Conservation (phyloP, 495 filamentous ascomycete genomes). For the Podospora pseudocomata region DNA sequence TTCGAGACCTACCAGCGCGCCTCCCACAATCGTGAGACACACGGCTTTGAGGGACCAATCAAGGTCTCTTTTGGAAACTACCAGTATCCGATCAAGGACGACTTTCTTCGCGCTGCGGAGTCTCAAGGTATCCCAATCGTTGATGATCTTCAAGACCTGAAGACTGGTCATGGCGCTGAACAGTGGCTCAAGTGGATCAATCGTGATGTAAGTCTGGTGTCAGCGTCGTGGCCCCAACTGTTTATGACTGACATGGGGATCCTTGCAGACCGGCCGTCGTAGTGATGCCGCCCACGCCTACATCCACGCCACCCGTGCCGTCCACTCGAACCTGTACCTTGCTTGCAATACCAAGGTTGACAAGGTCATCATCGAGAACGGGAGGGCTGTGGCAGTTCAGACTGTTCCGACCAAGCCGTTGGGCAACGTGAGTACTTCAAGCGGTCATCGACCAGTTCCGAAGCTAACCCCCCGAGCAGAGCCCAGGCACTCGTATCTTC, state of each 20-base stretch:
- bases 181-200: slow-evolving; percentile 70
- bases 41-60: slow-evolving; percentile 78
- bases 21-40: slow-evolving; percentile 69
- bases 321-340: slow-evolving; percentile 68
- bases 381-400: slow-evolving; percentile 60
- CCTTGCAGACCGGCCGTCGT: slow-evolving; percentile 55
- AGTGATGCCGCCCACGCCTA: slow-evolving; percentile 76
- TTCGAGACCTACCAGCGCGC: slow-evolving; percentile 80
- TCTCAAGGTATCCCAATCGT: slow-evolving; percentile 70
- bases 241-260: background rate
- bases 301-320: slow-evolving; percentile 63
- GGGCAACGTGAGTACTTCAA: slow-evolving; percentile 14
- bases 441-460: slow-evolving; percentile 1
- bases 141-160: slow-evolving; percentile 67
- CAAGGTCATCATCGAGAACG: slow-evolving; percentile 71
- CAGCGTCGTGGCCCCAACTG: background rate
- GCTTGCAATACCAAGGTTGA: slow-evolving; percentile 80
- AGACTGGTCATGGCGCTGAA: slow-evolving; percentile 57
- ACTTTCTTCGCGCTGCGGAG: slow-evolving; percentile 76
- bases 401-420: slow-evolving; percentile 45
- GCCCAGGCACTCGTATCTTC: slow-evolving; percentile 46
- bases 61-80: slow-evolving; percentile 83
- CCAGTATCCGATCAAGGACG: slow-evolving; percentile 65
- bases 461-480: slow-evolving; percentile 34
- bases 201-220: slow-evolving; percentile 49